Base-by-base conservation (phyloP, 1,284 basidiomycete genomes). In the Ceratorhiza oryzae-sativae region DNA sequence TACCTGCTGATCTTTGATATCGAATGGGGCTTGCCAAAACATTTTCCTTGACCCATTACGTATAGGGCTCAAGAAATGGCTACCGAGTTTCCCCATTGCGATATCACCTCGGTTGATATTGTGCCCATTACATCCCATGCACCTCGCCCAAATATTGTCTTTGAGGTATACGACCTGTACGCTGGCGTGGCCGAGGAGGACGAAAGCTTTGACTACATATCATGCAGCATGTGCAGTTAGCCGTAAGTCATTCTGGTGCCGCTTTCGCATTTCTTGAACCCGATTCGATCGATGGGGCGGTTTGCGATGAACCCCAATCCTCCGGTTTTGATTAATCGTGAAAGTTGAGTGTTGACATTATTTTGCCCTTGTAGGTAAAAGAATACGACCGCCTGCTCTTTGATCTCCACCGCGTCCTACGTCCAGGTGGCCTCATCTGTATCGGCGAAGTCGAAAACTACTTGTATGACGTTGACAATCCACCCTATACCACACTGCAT, bases 1-100 rank as follows among this genome's bases (percentile, higher is more conserved):
- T n/a, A 39, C 23, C 23, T 10, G 46, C 9, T 32, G 6, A 46
- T 27, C 41, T 30, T 39, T 39, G 5, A 39, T n/a, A n/a, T n/a
- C n/a, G n/a, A n/a, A n/a, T n/a, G n/a, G n/a, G n/a, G n/a, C n/a
- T n/a, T n/a, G n/a, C n/a, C n/a, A n/a, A n/a, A n/a, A n/a, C n/a
- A n/a, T n/a, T n/a, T n/a, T n/a, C n/a, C n/a, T n/a, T n/a, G n/a
- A n/a, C n/a, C n/a, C n/a, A n/a, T n/a, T n/a, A n/a, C n/a, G n/a
- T n/a, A 32, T 23, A 71, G 67, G 67, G 67, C 67, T 5, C 67
- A 71, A 34, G 67, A 71, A 23, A 71, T 71, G 67, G 67, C 67
- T 3, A 25, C 53, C 13, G 67, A 71, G 56, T 71, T 71, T 30
- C 67, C 67, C n/a, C 67, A 71, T 18, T 71, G 67, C 42, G 67